phyloP scores from a whole-genome alignment of 768 basidiomycete genomes.

The Boletus reticuloceps region DNA sequence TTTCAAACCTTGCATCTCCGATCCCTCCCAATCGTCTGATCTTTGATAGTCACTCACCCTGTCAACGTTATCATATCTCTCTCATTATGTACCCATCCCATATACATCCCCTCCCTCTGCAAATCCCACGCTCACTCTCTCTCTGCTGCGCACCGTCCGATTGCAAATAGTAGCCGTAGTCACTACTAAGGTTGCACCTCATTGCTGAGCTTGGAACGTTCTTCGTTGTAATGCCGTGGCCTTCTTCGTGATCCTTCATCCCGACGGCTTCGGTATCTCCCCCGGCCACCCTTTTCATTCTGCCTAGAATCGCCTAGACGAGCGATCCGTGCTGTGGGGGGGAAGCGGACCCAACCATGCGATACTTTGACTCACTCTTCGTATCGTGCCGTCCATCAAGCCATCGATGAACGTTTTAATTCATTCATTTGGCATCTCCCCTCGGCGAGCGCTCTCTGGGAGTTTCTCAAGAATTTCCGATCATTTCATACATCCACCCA shows the following conservation, averaged over 20 bases:
- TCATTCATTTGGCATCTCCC: conserved; percentile 22
- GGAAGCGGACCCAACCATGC: not conserved
- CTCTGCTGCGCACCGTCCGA: no score
- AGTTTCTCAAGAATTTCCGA: conserved; percentile 15
- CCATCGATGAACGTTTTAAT: conserved; percentile 24
- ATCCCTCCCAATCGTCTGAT: conserved; percentile 21
- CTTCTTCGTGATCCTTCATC: conserved; percentile 10
- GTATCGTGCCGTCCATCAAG: conserved; percentile 15
- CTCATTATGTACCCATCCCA: no score
- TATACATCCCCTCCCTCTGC: conserved; percentile 13
- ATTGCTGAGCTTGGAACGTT: no score
- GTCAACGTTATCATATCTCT: conserved; percentile 33
- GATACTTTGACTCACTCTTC: conserved; percentile 5
- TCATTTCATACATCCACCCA: conserved; percentile 24
- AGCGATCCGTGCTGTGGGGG: not conserved
- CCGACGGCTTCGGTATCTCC: conserved; percentile 15
- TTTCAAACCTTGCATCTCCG: conserved; percentile 31
- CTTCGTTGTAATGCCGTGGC: not conserved
- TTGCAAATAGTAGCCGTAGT: not conserved
- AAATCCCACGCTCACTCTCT: conserved; percentile 29
- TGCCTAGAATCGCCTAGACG: conserved; percentile 2
- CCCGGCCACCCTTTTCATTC: conserved; percentile 21
- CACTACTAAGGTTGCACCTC: no score
- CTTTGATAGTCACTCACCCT: conserved; percentile 16
- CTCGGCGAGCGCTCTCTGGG: conserved; percentile 14